Evolutionary conservation across 2,329 filamentous ascomycete species (phyloP).

Genomic region (Cladosporium colombiae): DNA sequence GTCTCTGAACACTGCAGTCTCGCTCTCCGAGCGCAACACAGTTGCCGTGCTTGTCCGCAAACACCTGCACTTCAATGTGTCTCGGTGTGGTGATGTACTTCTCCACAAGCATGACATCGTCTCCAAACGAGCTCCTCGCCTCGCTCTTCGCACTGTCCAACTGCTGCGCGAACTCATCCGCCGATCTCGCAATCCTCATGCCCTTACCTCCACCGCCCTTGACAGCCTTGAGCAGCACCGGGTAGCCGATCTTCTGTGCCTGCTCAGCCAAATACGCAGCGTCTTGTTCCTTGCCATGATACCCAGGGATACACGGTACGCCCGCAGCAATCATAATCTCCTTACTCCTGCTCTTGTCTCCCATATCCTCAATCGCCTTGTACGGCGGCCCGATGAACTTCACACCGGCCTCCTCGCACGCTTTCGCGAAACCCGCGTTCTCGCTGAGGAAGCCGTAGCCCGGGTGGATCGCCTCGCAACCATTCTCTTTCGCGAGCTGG

Average conservation of each 20-base stretch:
- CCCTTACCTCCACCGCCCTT: slow-evolving; percentile 69
- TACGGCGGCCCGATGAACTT: slow-evolving; percentile 90
- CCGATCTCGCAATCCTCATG: slow-evolving; percentile 63
- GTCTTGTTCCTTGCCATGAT: slow-evolving; percentile 84
- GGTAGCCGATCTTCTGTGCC: slow-evolving; percentile 70
- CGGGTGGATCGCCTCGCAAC: slow-evolving; percentile 89
- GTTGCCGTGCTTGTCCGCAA: slow-evolving; percentile 66
- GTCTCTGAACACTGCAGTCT: slow-evolving; percentile 66
- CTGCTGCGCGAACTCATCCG: slow-evolving; percentile 61
- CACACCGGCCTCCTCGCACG: slow-evolving; percentile 85
- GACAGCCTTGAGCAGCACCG: slow-evolving; percentile 66
- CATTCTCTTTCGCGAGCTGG: slow-evolving; percentile 77
- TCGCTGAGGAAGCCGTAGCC: slow-evolving; percentile 95
- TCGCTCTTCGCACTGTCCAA: slow-evolving; percentile 65
- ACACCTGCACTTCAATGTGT: slow-evolving; percentile 68
- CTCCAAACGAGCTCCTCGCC: slow-evolving; percentile 64
- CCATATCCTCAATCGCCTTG: slow-evolving; percentile 78
- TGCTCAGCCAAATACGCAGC: slow-evolving; percentile 62
- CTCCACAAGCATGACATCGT: slow-evolving; percentile 67
- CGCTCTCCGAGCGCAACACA: slow-evolving; percentile 65
- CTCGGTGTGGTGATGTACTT: slow-evolving; percentile 68
- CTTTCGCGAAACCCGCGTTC: slow-evolving; percentile 85
- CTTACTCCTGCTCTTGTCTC: slow-evolving; percentile 88
- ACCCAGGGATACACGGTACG: slow-evolving; percentile 93
- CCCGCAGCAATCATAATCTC: slow-evolving; percentile 96